Percentiles rank a stretch among this genome's conserved stretches.
Conservation (phyloP, 192 early-diverging fungal genomes). For the Coemansia sp. region DNA sequence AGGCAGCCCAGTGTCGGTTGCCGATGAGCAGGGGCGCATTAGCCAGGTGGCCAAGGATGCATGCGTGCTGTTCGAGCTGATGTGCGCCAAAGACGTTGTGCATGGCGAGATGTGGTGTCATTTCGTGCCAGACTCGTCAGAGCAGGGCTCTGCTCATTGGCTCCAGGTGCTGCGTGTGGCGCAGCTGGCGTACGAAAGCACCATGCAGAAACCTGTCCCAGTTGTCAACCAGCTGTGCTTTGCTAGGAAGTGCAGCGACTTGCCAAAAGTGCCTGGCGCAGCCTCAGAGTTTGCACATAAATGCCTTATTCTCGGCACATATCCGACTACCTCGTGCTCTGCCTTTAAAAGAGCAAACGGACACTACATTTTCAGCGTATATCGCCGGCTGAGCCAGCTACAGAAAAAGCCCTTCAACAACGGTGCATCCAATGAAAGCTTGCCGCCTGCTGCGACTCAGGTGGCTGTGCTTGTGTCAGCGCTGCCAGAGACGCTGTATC, state of each 20-base stretch:
- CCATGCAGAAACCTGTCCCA: too few relatives aligned
- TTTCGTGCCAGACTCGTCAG: slow-evolving; percentile 2
- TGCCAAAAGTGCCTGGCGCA: too few relatives aligned
- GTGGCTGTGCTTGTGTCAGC: neutral
- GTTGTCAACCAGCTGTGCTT: too few relatives aligned
- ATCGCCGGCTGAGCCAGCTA: too few relatives aligned
- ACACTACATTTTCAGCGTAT: too few relatives aligned
- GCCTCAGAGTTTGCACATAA: too few relatives aligned
- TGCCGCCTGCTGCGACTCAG: neutral
- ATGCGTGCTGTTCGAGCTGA: slow-evolving; percentile 1
- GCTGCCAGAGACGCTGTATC: slow-evolving; percentile 6
- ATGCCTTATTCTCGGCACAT: too few relatives aligned
- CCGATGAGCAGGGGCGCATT: neutral
- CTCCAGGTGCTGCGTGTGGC: neutral
- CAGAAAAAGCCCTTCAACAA: too few relatives aligned
- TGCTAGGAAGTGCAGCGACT: too few relatives aligned
- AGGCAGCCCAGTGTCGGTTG: neutral
- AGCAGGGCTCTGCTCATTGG: neutral
- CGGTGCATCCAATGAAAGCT: too few relatives aligned
- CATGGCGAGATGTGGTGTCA: slow-evolving; percentile 1
- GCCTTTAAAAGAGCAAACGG: too few relatives aligned
- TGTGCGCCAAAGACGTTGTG: neutral
- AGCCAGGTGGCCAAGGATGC: slow-evolving; percentile 7
- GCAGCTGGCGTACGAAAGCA: neutral
- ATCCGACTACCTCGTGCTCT: too few relatives aligned